Base-by-base conservation (phyloP, 768 basidiomycete species). In the Chalciporus sphaerocephalus region DNA sequence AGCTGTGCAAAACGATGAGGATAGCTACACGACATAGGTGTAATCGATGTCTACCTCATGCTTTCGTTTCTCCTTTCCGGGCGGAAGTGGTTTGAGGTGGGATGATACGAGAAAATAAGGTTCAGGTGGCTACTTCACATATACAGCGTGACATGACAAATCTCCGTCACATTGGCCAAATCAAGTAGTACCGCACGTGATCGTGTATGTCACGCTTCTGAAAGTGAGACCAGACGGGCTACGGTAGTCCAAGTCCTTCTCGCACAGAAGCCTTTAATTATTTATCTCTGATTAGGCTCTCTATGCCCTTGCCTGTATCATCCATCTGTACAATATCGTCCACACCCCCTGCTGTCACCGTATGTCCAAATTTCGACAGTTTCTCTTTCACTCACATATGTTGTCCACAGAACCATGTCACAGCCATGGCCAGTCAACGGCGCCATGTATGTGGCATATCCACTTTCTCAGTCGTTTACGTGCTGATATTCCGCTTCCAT, bases 131-230 rank as follows among this genome's bases (percentile, higher is more conserved):
- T 58, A 13, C 4, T 22, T 23, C 35, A 46, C 34, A 59, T 67
- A 67, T 65, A 65, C 64, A 67, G 57, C n/a, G 65, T 67, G 65
- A 65, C 59, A 54, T 60, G 42, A 58, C 8, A 48, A 51, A 53
- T 41, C 51, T 38, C 25, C 32, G 58, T 65, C 58, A 60, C 58
- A 3, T 0, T 0, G 3, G 1, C 4, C 47, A 11, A 22, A 58
- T 34, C 6, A 4, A 25, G 46, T 1, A 35, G 0, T 0, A 0
- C 0, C 4, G 42, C 61, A 63, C 47, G 53, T 64, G 64, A 66
- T 12, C 7, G 8, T 35, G 11, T 3, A 8, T n/a, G 50, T 58
- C 58, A 60, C 35, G 44, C 35, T 45, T 51, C 49, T 58, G 27
- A 36, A 47, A 54, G 41, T 32, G 16, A 17, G 4, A 22, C 32